Evolutionary conservation across 208 protist species (phyloP), one percentile per base, ranked within the genome.

Genomic region (Leishmania guyanensis): DNA sequence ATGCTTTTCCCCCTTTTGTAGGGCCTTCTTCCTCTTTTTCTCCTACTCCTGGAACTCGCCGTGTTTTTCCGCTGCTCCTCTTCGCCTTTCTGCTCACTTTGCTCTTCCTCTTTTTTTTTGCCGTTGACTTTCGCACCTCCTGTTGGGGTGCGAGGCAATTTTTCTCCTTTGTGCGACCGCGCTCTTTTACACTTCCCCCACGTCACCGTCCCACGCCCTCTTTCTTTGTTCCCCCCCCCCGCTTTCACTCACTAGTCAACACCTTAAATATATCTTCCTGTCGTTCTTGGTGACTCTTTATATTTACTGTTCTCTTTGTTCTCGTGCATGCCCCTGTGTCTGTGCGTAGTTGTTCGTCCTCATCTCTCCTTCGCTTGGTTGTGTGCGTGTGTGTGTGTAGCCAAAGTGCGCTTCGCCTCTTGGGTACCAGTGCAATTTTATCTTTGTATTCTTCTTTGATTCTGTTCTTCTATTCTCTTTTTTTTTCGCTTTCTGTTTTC

Each of bases 141-240:
- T 39, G 36, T 39, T 39, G 36, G 36, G 36, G 33, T 33, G 33
- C 1, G 36, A 39, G 36, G 36, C 36, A 39, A 39, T 39, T 39
- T 39, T 39, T 39, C 36, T 39, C 36, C 36, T 39, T 39, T 39
- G 36, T 39, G 36, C 36, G 1, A 39, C 36, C 36, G 36, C 36
- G 36, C 36, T 39, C 36, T 39, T 39, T 39, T 39, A 39, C n/a
- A 5, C 39, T 50, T 50, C 48, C 48, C 0, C n/a, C 60, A 36
- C 65, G 4, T 36, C 65, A 17, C 29, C 29, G 29, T 50, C 65
- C 6, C 65, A 16, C 65, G 0, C 65, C 5, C 75, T 77, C 60
- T 66, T 65, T 75, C 53, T 62, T 79, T 68, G 69, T 36, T 79
- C n/a, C 16, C 65, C 65, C 6, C 65, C 17, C 75, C 16, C 16